phyloP scores from a whole-genome alignment of 2,329 filamentous ascomycete species.

The Claviceps sp. region DNA sequence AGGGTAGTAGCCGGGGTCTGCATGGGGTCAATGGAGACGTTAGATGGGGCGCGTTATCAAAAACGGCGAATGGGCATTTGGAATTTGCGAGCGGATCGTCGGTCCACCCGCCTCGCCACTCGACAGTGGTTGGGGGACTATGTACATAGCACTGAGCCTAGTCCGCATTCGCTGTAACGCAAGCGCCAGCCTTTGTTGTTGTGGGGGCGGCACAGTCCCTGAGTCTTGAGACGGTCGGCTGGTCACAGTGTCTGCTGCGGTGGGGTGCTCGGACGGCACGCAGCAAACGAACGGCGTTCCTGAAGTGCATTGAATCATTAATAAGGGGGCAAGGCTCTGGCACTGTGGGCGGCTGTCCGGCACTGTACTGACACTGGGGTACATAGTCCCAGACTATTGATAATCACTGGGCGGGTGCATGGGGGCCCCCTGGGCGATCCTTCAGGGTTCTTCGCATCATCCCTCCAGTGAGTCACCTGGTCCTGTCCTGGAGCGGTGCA shows the following conservation, averaged over 20 bases:
- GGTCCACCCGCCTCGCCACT: slow-evolving; percentile 17
- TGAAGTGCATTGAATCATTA: neutral
- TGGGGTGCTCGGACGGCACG: neutral
- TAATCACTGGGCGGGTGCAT: neutral
- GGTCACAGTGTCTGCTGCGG: slow-evolving; percentile 1
- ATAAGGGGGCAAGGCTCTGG: neutral
- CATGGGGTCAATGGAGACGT: neutral
- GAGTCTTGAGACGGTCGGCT: neutral
- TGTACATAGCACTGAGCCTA: slow-evolving; percentile 9
- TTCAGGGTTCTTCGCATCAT: too few relatives aligned
- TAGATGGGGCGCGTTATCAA: slow-evolving; percentile 2
- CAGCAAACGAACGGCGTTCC: neutral
- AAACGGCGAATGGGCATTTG: slow-evolving; percentile 18
- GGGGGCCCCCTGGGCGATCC: too few relatives aligned
- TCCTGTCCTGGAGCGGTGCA: too few relatives aligned
- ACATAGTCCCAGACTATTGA: neutral
- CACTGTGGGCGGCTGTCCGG: neutral
- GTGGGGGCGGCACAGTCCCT: slow-evolving; percentile 11
- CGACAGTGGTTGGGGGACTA: slow-evolving; percentile 17
- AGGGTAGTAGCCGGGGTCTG: slow-evolving; percentile 5
- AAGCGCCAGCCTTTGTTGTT: slow-evolving; percentile 15
- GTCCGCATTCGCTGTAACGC: neutral
- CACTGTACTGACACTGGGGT: too few relatives aligned
- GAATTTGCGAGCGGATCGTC: neutral
- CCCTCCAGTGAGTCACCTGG: too few relatives aligned